Evolutionary conservation across 1,284 basidiomycete genomes (phyloP), one percentile per base, ranked within the genome.

Genomic region (Anthracocystis walkeri): DNA sequence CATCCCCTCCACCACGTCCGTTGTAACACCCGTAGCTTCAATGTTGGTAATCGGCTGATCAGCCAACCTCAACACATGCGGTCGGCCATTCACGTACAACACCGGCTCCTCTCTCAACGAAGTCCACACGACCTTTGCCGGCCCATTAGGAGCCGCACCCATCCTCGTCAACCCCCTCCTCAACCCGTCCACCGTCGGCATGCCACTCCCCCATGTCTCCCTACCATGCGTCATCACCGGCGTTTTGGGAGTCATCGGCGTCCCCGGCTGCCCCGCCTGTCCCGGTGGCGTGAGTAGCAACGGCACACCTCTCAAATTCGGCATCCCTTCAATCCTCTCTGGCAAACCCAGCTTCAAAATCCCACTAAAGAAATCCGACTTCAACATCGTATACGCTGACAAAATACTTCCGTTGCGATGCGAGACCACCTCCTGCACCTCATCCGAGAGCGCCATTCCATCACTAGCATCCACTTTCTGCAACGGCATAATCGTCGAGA

Each of bases 321-420:
- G 84, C 71, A 83, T 83, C 0, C 83, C 84, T 7, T 83, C 82
- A 23, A 85, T 83, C 12, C 74, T 65, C 48, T 80, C 72, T 29
- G 78, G 80, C 53, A 82, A 58, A 21, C 79, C 77, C 12, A 75
- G 63, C 63, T 79, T 80, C 60, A 82, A 61, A 53, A 85, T 81
- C 11, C 84, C 84, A 31, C 75, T 75, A 89, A 98, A 98, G 87
- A 97, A 95, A 86, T 98, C 95, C 62, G 93, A 95, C 87, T 99
- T 99, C 82, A 99, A 88, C 81, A 99, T 97, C 0, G 95, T 96
- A 14, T 92, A 94, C 0, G 93, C 92, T 3, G 94, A 96, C 1
- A 99, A 87, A 67, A 99, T 93, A 64, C 89, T 91, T 7, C 97
- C 97, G 6, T 90, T 90, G 54, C 97, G 90, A 79, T 92, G 92